Evolutionary conservation across 108 stramenopile species (phyloP).

Genomic region (Hondaea fermentalgiana): DNA sequence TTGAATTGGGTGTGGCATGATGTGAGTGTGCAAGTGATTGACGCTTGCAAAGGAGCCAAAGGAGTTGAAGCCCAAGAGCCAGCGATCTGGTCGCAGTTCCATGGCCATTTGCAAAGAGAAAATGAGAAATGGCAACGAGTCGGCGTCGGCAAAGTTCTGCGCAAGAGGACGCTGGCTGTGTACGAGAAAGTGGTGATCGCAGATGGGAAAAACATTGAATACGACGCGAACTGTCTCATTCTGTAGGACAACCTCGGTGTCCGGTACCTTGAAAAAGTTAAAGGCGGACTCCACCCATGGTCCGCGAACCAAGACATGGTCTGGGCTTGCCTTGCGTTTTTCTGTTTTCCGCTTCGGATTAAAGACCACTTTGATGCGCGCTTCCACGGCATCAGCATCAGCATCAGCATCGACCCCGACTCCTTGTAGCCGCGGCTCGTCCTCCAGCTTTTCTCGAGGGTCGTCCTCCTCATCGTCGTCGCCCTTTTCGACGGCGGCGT

Average conservation of each 20-base stretch:
- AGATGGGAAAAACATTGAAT: neutral
- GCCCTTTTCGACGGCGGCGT: too few species aligned
- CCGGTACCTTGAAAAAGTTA: neutral
- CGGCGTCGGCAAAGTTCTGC: neutral
- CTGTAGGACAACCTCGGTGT: neutral
- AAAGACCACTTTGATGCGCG: neutral
- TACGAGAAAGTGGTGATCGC: neutral
- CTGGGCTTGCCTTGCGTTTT: neutral
- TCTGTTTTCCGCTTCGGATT: neutral
- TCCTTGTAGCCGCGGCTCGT: neutral
- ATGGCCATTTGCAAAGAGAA: neutral
- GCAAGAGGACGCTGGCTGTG: neutral
- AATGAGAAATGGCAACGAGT: neutral
- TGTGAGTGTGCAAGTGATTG: neutral
- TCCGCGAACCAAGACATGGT: neutral
- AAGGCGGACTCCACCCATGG: neutral
- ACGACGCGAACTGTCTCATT: neutral
- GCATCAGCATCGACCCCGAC: neutral
- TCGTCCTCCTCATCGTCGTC: too few species aligned
- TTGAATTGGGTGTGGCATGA: neutral
- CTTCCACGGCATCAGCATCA: neutral
- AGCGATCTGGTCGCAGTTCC: neutral
- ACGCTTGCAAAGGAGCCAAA: constrained; percentile 9
- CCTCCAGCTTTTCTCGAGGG: too few species aligned
- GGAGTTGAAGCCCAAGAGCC: neutral